Base-by-base conservation (phyloP, 768 basidiomycete species). In the Hirschioporus abietinus region DNA sequence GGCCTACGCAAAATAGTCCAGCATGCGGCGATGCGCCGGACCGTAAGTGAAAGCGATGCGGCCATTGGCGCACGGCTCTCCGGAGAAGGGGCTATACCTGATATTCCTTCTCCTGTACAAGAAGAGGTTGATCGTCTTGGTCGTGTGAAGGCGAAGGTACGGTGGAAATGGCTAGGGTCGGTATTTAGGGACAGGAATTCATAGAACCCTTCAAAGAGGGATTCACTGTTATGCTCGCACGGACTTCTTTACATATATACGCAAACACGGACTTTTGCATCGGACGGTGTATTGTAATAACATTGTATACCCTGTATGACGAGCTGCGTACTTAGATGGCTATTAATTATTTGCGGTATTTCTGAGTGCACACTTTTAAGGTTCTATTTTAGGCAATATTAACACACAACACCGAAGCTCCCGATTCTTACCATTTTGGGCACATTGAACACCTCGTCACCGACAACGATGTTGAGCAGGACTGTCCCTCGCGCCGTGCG, bases 31-130 rank as follows among this genome's bases (percentile, higher is more conserved):
- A 71, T 81, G 71, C 74, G 84, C 67, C 77, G 84, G 74, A 82
- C 83, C 35, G 80, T 84, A 64, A 87, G 86, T 71, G 86, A 86
- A 68, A 82, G 84, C 1, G 80, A 82, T 71, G 68, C 78, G 24
- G 70, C 65, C 68, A 63, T 66, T 42, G 61, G 66, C 58, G 27
- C 60, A 60, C 23, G 67, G 61, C 42, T 18, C 67, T 34, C 42
- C 68, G 20, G 59, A 25, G 58, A 24, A 59, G 24, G 69, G 25
- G 58, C 63, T 62, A 42, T 20, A 42, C 63, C 58, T 57, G 65
- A 60, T 64, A 24, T 69, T 67, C 65, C 64, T 64, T 18, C 68
- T 63, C n/a, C 61, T 67, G 65, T 67, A 59, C 20, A 60, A 60
- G 58, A 65, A 67, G 27, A 58, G 63, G 57, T 67, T 6, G 65